phyloP scores from a whole-genome alignment of 768 basidiomycete genomes.

The Leccinum barrowsii region DNA sequence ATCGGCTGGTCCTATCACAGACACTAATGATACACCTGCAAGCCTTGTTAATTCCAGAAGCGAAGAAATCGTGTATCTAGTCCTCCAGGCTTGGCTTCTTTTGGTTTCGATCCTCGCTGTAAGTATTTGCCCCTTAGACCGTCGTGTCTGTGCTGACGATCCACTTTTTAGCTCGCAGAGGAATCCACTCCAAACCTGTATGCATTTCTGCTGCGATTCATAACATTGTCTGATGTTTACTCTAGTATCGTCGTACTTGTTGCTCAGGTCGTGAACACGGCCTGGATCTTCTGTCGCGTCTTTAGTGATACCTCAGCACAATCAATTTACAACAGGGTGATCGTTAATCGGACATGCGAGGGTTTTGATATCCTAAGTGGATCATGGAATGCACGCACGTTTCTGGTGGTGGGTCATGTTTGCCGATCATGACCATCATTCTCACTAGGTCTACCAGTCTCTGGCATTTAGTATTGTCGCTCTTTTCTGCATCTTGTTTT shows the following conservation, averaged over 20 bases:
- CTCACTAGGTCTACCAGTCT: constrained; percentile 26
- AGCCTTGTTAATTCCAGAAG: constrained; percentile 33
- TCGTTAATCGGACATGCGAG: constrained; percentile 39
- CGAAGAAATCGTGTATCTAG: constrained; percentile 46
- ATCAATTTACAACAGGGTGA: constrained; percentile 31
- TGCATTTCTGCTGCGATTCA: constrained; percentile 4
- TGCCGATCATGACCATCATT: background rate
- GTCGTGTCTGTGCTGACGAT: background rate
- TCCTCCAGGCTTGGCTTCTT: constrained; percentile 48
- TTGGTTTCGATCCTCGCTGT: constrained; percentile 45
- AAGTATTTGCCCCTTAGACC: constrained; percentile 11
- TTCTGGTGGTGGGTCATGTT: constrained; percentile 33
- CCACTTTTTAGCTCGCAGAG: constrained; percentile 38
- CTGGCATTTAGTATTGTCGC: constrained; percentile 36
- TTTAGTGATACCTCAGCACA: constrained; percentile 30
- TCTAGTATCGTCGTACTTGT: constrained; percentile 35
- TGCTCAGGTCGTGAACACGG: constrained; percentile 45
- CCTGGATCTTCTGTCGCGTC: constrained; percentile 46
- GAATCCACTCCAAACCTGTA: constrained; percentile 53
- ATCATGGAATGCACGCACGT: constrained; percentile 37
- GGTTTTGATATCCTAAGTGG: constrained; percentile 38
- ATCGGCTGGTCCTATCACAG: background rate
- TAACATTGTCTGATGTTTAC: background rate
- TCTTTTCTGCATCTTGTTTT: constrained; percentile 35
- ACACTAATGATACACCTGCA: background rate